phyloP scores from a whole-genome alignment of 2,329 filamentous ascomycete genomes.

The Botryotinia globosa region DNA sequence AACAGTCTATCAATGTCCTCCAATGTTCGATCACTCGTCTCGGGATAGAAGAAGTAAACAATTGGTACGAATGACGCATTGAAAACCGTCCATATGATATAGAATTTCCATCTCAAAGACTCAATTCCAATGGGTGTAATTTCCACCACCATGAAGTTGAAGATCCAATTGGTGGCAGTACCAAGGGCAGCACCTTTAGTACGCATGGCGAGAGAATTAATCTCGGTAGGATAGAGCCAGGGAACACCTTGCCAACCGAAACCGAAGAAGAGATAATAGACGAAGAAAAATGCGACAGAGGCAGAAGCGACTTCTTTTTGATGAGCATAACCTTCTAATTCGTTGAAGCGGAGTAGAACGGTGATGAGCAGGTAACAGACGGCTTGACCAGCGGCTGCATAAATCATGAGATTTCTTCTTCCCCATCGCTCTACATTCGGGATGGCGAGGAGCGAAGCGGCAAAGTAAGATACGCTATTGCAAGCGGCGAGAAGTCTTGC shows the following conservation, averaged over 20 bases:
- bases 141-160: slow-evolving; percentile 46
- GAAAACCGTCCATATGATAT: slow-evolving; percentile 53
- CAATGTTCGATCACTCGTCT: slow-evolving; percentile 41
- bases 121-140: slow-evolving; percentile 43
- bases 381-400: slow-evolving; percentile 64
- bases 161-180: slow-evolving; percentile 46
- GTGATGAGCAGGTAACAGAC: slow-evolving; percentile 53
- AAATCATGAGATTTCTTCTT: slow-evolving; percentile 70
- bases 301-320: slow-evolving; percentile 25
- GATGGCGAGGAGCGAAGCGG: slow-evolving; percentile 36
- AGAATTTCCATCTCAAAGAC: slow-evolving; percentile 58
- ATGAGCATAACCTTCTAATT: slow-evolving; percentile 21
- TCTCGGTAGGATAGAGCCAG: slow-evolving; percentile 55
- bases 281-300: slow-evolving; percentile 42
- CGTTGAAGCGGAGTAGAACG: slow-evolving; percentile 44
- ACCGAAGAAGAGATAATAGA: slow-evolving; percentile 54
- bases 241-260: slow-evolving; percentile 46
- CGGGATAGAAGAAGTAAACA: slow-evolving; percentile 50
- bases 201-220: slow-evolving; percentile 50
- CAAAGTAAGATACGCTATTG: slow-evolving; percentile 35
- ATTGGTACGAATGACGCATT: slow-evolving; percentile 39
- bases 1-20: slow-evolving; percentile 19
- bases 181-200: slow-evolving; percentile 57
- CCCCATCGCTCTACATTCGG: slow-evolving; percentile 55
- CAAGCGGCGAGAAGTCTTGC: slow-evolving; percentile 55